Evolutionary conservation across 768 basidiomycete genomes (phyloP), one percentile per base, ranked within the genome.

Genomic region (Sporobolomyces phaffii): DNA sequence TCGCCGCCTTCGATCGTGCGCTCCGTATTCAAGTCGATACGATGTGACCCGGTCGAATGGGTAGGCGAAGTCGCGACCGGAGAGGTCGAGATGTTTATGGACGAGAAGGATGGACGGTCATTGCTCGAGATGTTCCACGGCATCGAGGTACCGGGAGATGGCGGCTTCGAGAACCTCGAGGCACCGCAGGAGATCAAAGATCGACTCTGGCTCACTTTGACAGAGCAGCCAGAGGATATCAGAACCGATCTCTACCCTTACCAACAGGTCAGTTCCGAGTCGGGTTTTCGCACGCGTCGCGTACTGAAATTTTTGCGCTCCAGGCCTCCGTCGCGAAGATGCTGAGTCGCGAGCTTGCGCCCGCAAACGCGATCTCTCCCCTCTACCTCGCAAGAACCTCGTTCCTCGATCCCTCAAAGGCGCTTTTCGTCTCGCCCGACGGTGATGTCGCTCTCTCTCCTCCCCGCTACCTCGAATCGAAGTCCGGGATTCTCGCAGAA

Each of bases 401-500:
- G 22, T 1, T 67, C 41, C 53, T 61, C 29, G 17, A 29, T 15
- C 3, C 24, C 0, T 1, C 29, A 4, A 22, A 33, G 3, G 26
- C 49, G 18, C 13, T 72, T 43, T 66, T 44, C 51, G 36, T 70
- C 29, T 68, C 66, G 44, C 49, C 58, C 40, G 43, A 43, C 5
- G 71, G 71, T 3, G 17, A 36, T 13, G 54, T 73, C 4, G 26
- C 44, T 0, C 36, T 45, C 38, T 33, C 15, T 5, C 63, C 66
- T 4, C 36, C 24, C 0, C 43, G 20, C 26, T 50, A 58, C 3
- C 9, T 4, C 20, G 73, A 74, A 48, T 61, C 72, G 7, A 53
- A 53, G 11, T 57, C 60, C 5, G 73, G 72, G 3, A 71, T 74
- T 33, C 66, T 74, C 24, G 76, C 77, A 51, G 78, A 79, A 49